phyloP scores from a whole-genome alignment of 2,329 filamentous ascomycete genomes.

The Botrytis aclada region DNA sequence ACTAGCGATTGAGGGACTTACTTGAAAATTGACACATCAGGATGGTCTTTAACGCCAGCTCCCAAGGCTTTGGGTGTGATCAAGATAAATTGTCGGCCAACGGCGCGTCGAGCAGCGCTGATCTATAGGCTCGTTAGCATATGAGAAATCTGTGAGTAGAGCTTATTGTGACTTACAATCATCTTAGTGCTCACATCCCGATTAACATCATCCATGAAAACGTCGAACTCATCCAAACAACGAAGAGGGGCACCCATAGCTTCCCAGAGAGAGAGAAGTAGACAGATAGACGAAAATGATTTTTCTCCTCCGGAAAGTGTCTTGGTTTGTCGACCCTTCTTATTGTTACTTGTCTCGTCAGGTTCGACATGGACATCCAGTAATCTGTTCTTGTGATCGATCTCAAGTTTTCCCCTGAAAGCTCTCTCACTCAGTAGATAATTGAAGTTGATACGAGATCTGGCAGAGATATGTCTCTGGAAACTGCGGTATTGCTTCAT shows the following conservation, averaged over 20 bases:
- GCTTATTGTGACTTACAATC: constrained; percentile 60
- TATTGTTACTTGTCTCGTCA: constrained; percentile 65
- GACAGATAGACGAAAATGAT: constrained; percentile 94
- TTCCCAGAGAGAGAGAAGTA: constrained; percentile 92
- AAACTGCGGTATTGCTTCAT: constrained; percentile 77
- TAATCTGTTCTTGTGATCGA: constrained; percentile 71
- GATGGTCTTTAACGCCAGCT: constrained; percentile 53
- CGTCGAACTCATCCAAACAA: constrained; percentile 96
- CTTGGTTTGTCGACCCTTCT: constrained; percentile 76
- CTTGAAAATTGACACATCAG: constrained; percentile 78
- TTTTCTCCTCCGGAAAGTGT: constrained; percentile 96
- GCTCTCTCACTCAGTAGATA: constrained; percentile 86
- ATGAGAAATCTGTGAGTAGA: neutral
- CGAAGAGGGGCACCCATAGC: constrained; percentile 95
- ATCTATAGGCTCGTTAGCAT: constrained; percentile 51
- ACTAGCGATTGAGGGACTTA: constrained; percentile 38
- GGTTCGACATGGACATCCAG: constrained; percentile 76
- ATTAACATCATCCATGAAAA: constrained; percentile 99
- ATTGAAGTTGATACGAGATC: constrained; percentile 79
- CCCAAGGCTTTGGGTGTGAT: constrained; percentile 88
- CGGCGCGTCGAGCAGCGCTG: constrained; percentile 75
- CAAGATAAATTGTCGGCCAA: constrained; percentile 92
- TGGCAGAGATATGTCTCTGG: constrained; percentile 78
- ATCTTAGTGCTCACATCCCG: constrained; percentile 89
- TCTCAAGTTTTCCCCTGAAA: constrained; percentile 76